These are phyloP conservation scores for Ceriops zippeliana DNA, from an alignment of 345 rosid species.

Conservation along the genomic window DNA sequence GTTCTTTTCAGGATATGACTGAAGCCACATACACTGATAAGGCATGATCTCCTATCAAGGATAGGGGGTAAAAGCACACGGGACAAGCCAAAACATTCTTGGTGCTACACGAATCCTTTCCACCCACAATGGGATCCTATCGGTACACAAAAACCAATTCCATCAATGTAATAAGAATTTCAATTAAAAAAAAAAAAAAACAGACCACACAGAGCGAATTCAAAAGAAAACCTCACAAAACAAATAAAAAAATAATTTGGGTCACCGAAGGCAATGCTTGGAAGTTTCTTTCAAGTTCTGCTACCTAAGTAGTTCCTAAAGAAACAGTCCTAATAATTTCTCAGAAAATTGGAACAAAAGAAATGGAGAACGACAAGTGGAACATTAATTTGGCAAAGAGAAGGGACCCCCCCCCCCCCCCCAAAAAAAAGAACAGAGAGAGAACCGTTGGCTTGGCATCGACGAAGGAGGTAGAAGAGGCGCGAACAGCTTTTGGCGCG, in stretches of 20 bases:
- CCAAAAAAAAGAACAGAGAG: too few species aligned
- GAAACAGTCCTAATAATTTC: neutral
- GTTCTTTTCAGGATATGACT: neutral
- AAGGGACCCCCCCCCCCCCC: too few species aligned
- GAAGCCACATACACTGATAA: constrained; percentile 47
- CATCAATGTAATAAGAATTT: neutral
- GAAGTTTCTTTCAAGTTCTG: too few species aligned
- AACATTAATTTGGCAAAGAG: neutral
- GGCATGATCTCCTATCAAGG: constrained; percentile 27
- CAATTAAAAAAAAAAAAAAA: too few species aligned
- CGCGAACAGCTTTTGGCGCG: constrained; percentile 29
- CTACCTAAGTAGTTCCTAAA: too few species aligned
- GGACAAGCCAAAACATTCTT: constrained; percentile 68
- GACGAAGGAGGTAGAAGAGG: constrained; percentile 43
- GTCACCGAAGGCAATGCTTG: too few species aligned
- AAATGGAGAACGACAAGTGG: neutral
- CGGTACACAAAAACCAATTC: neutral
- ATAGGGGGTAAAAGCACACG: constrained; percentile 56
- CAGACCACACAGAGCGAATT: too few species aligned
- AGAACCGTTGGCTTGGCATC: constrained; percentile 45
- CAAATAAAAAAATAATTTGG: too few species aligned
- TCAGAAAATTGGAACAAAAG: neutral
- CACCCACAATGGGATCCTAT: constrained; percentile 35
- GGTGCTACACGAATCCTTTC: constrained; percentile 25
- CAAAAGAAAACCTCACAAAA: too few species aligned